Base-by-base conservation (phyloP, 2,329 filamentous ascomycete species). In the Pseudogymnoascus sp. region DNA sequence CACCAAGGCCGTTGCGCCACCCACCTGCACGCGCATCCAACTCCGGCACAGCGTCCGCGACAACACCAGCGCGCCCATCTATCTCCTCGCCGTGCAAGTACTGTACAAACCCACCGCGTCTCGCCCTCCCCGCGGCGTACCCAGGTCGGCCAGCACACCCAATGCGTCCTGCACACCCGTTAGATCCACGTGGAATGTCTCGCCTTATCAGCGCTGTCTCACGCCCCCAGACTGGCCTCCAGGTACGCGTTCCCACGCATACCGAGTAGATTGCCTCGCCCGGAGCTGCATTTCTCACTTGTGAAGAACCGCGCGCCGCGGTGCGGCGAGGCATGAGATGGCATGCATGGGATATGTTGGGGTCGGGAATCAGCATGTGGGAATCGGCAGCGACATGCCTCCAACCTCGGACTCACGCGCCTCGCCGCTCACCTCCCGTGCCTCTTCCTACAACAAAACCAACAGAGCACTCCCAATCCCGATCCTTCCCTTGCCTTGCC, bases 91-190 rank as follows among this genome's bases (percentile, higher is more conserved):
- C 44, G 44, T 10, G 44, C 44, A 50, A 50, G 44, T 50, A 50
- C 44, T 7, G 11, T 50, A 50, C 44, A 46, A 29, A n/a, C 23
- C 42, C 21, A 29, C 13, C 44, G 44, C 44, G 44, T 50, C 44
- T 29, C 23, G 23, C 23, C 40, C 40, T 42, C 44, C 3, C 44
- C 15, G 44, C 7, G 44, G 23, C 44, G 44, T 9, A 17, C 6
- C 4, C 21, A 23, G 44, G 15, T 50, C 44, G 44, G 44, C n/a
- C 23, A 29, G 7, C 23, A n/a, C 44, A 50, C 44, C 44, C 44
- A 50, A 50, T 50, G 44, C 44, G 44, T 50, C 21, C 44, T 50
- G 44, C 44, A 50, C 44, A 50, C 23, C 44, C 44, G 44, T 50
- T 50, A 6, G 44, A 50, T 29, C 44, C 44, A 50, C 44, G 44